Evolutionary conservation across 768 basidiomycete genomes (phyloP).

Genomic region (Suillus cothurnatus): DNA sequence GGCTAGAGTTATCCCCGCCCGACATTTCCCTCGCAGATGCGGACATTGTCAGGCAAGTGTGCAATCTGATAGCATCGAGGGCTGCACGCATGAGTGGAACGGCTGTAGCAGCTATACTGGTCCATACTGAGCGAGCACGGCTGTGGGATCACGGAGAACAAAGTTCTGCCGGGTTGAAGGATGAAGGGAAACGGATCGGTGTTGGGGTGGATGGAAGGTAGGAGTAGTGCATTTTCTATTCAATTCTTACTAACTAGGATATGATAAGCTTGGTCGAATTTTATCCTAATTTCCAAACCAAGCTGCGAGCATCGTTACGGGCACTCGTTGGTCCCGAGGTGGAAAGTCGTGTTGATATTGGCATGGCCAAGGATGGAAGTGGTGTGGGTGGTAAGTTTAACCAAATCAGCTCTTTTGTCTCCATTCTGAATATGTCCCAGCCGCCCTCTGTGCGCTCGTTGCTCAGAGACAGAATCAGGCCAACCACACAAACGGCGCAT

Average conservation of each 20-base stretch:
- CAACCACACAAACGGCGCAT: conserved; percentile 14
- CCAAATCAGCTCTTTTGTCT: conserved; percentile 3
- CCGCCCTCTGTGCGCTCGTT: conserved; percentile 80
- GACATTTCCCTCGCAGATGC: conserved; percentile 63
- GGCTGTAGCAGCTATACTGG: conserved; percentile 82
- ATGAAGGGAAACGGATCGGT: conserved; percentile 55
- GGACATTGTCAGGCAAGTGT: conserved; percentile 83
- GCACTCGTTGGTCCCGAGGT: conserved; percentile 77
- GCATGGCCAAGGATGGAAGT: conserved; percentile 95
- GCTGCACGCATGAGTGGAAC: conserved; percentile 85
- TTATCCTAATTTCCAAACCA: conserved; percentile 84
- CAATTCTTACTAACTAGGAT: conserved; percentile 1
- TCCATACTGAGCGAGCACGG: conserved; percentile 75
- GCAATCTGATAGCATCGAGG: conserved; percentile 73
- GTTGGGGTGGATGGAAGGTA: conserved; percentile 96
- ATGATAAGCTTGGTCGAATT: conserved; percentile 80
- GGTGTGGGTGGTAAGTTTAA: conserved; percentile 88
- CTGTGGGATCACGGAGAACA: conserved; percentile 43
- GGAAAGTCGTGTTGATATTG: conserved; percentile 81
- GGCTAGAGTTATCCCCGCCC: conserved; percentile 43
- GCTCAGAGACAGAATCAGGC: conserved; percentile 28
- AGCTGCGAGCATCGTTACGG: conserved; percentile 74
- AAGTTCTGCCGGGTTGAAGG: conserved; percentile 16
- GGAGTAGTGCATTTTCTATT: conserved; percentile 13
- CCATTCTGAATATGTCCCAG: conserved; percentile 40